phyloP scores from a whole-genome alignment of 108 stramenopile species.

The Schizochytrium sp. region DNA sequence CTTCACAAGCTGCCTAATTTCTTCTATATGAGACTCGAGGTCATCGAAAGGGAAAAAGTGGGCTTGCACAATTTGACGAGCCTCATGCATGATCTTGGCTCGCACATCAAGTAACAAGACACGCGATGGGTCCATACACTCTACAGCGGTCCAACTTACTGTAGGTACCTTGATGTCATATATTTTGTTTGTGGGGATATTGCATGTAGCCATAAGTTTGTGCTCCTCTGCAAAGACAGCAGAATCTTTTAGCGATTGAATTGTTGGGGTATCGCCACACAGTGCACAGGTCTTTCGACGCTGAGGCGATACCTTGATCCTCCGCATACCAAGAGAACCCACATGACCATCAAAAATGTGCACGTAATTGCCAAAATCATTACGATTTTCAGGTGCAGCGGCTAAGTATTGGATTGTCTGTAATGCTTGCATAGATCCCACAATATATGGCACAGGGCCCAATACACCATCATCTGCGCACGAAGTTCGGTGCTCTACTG shows the following conservation, averaged over 20 bases:
- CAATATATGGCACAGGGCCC: conserved; percentile 90
- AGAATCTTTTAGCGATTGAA: conserved; percentile 3
- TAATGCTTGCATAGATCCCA: conserved; percentile 94
- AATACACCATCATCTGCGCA: conserved; percentile 95
- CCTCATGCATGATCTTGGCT: neutral
- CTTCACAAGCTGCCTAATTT: no score
- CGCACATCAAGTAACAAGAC: conserved; percentile 25
- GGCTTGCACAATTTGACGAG: neutral
- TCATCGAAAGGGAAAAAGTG: neutral
- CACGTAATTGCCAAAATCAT: conserved; percentile 4
- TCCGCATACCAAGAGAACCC: neutral
- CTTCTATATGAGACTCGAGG: neutral
- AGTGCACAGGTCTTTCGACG: neutral
- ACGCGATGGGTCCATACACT: neutral
- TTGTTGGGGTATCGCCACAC: neutral
- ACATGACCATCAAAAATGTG: conserved; percentile 18
- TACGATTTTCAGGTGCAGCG: conserved; percentile 35
- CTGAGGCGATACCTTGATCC: neutral
- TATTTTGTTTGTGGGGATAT: neutral
- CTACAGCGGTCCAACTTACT: neutral
- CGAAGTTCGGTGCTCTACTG: conserved; percentile 88
- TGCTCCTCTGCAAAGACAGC: neutral
- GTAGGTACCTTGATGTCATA: neutral
- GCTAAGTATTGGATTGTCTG: conserved; percentile 89
- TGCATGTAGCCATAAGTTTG: neutral